Conservation (phyloP, 139 green algal genomes). For the Deuterostichococcus epilithicus region DNA sequence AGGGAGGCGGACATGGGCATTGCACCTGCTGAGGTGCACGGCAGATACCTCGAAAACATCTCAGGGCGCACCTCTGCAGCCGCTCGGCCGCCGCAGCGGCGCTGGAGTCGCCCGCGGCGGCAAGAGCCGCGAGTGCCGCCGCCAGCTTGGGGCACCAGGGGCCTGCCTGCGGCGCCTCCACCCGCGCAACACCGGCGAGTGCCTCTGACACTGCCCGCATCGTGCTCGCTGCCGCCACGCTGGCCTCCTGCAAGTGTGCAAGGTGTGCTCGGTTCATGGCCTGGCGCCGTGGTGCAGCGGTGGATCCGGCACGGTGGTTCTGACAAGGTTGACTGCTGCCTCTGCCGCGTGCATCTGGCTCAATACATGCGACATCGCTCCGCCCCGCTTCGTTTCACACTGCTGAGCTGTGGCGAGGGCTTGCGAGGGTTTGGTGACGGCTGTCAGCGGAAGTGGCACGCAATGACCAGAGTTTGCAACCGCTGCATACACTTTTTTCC, state of each 20-base stretch:
- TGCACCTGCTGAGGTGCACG: too few species aligned
- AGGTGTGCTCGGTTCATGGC: too few species aligned
- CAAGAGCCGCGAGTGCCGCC: neutral
- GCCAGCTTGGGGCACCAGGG: neutral
- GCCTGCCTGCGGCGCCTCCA: neutral
- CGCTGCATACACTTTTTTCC: too few species aligned
- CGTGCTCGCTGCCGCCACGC: neutral
- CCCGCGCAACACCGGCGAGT: constrained; percentile 1
- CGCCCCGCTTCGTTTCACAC: neutral
- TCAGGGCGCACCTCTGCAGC: neutral
- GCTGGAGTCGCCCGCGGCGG: neutral
- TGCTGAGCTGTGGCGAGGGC: neutral
- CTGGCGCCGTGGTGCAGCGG: too few species aligned
- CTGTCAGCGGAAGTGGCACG: neutral
- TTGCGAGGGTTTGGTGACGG: neutral
- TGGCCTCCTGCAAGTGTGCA: neutral
- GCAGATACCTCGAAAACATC: too few species aligned
- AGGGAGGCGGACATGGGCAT: too few species aligned
- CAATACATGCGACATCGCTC: neutral
- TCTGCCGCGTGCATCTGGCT: too few species aligned
- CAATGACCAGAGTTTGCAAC: neutral
- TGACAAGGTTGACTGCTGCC: too few species aligned
- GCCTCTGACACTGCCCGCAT: neutral
- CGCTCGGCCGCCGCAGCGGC: neutral
- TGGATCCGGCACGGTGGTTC: too few species aligned